Evolutionary conservation across 31 red algal species (phyloP).

Genomic region (Asparagopsis taxiformis): DNA sequence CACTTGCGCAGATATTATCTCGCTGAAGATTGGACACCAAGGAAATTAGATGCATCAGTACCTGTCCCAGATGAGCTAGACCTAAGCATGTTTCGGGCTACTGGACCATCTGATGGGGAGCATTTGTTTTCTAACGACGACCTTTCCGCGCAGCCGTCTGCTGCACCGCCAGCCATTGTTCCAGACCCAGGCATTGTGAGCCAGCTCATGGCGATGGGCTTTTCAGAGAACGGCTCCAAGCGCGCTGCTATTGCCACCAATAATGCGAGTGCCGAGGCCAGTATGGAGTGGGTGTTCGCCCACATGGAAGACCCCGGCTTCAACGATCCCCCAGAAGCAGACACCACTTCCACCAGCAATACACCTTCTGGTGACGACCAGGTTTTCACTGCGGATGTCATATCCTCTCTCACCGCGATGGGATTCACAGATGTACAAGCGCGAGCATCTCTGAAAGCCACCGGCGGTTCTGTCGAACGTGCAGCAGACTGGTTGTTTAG

Average conservation of each 20-base stretch:
- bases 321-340: slow-evolving; percentile 49
- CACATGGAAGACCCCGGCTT: slow-evolving; percentile 84
- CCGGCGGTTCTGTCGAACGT: slow-evolving; percentile 60
- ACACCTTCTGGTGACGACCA: neutral
- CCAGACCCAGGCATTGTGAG: slow-evolving; percentile 69
- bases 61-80: slow-evolving; percentile 66
- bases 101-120: slow-evolving; percentile 55
- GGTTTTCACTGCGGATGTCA: slow-evolving; percentile 9
- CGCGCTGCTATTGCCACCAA: slow-evolving; percentile 75
- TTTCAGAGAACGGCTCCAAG: slow-evolving; percentile 80
- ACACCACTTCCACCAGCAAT: slow-evolving; percentile 1
- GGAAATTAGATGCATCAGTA: slow-evolving; percentile 79
- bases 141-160: neutral
- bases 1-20: slow-evolving; percentile 74
- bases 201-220: slow-evolving; percentile 76
- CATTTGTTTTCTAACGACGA: slow-evolving; percentile 57
- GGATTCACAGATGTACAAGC: slow-evolving; percentile 83
- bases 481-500: slow-evolving; percentile 96
- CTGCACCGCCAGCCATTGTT: slow-evolving; percentile 21
- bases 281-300: slow-evolving; percentile 77
- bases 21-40: slow-evolving; percentile 83
- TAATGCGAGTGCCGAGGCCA: slow-evolving; percentile 58
- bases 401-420: slow-evolving; percentile 65
- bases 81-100: slow-evolving; percentile 43
- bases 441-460: slow-evolving; percentile 55